Evolutionary conservation across 305 asterid genomes (phyloP), one percentile per base, ranked within the genome.

Genomic region (Ruellia speciosa): DNA sequence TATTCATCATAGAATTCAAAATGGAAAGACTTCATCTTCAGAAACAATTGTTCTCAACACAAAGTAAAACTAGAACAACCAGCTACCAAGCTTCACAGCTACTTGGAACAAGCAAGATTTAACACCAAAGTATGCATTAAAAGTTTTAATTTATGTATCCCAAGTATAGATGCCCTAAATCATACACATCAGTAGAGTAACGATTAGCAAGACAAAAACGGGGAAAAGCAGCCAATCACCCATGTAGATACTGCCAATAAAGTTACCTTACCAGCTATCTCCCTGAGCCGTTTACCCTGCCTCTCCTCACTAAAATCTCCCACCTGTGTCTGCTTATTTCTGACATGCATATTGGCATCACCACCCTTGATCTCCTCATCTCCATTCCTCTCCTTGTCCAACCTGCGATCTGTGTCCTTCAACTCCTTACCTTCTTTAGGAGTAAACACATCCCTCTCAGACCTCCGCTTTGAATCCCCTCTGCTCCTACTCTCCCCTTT

Each of bases 231-330:
- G 17, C 43, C 40, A 5, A 18, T 49, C 48, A 35, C 37, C 47
- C 24, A 49, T 37, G 20, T 51, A 9, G 20, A 67, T 69, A 68
- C 79, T 78, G 58, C 47, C 45, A 54, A 55, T 54, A 65, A 73
- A 76, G 87, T 71, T 75, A 85, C 75, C 90, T 80, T 79, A 88
- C 96, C 96, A 57, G 84, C 60, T 78, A 73, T 78, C 70, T 86
- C 89, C 72, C 84, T 77, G 49, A 80, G 58, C 47, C 83, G 83
- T 78, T 82, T 92, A 58, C 76, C 72, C 66, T 72, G 89, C 62
- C 75, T 79, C 61, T 84, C 96, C 64, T 84, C 87, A 56, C 63
- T 64, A 59, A 74, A 58, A 75, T 77, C 90, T 13, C 68, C 89
- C 49, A 64, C 40, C 16, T 60, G 84, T 17, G 73, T 39, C 58